Evolutionary conservation across 345 rosid species (phyloP).

Genomic region (Arabis hirsuta): DNA sequence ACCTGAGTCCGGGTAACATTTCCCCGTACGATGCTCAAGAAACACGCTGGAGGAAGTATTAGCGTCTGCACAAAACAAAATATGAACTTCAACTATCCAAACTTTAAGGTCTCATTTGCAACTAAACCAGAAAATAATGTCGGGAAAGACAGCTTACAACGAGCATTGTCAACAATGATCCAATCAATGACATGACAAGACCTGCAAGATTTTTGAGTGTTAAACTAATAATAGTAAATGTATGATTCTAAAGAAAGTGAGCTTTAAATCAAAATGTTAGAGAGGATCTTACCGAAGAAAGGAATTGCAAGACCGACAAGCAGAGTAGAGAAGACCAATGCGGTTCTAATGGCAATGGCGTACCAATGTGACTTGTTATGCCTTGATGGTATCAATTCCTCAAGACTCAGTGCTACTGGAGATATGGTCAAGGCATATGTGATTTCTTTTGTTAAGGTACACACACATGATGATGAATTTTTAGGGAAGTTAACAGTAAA

Average conservation of each 20-base stretch:
- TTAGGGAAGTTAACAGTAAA: conserved; percentile 13
- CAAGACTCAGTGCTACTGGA: conserved; percentile 95
- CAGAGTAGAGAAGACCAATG: conserved; percentile 81
- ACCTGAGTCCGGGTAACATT: conserved; percentile 68
- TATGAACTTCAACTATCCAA: neutral
- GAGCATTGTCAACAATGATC: conserved; percentile 93
- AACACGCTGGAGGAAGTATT: conserved; percentile 91
- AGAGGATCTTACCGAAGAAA: conserved; percentile 69
- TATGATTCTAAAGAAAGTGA: neutral
- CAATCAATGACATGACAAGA: conserved; percentile 87
- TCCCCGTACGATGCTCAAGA: conserved; percentile 67
- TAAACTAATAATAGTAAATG: neutral
- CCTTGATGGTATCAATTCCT: conserved; percentile 82
- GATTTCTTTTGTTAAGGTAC: conserved; percentile 45
- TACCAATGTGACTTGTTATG: conserved; percentile 66
- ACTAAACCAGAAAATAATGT: neutral
- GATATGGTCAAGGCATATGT: conserved; percentile 91
- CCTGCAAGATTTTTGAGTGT: conserved; percentile 51
- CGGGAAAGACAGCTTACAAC: conserved; percentile 61
- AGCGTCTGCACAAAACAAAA: conserved; percentile 57
- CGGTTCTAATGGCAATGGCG: conserved; percentile 71
- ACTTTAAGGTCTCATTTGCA: neutral
- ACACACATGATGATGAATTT: conserved; percentile 1
- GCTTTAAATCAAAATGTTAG: conserved; percentile 15
- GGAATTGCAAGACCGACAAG: conserved; percentile 79